phyloP scores from a whole-genome alignment of 106 monocot species.

The Acanthochlamys bracteata region DNA sequence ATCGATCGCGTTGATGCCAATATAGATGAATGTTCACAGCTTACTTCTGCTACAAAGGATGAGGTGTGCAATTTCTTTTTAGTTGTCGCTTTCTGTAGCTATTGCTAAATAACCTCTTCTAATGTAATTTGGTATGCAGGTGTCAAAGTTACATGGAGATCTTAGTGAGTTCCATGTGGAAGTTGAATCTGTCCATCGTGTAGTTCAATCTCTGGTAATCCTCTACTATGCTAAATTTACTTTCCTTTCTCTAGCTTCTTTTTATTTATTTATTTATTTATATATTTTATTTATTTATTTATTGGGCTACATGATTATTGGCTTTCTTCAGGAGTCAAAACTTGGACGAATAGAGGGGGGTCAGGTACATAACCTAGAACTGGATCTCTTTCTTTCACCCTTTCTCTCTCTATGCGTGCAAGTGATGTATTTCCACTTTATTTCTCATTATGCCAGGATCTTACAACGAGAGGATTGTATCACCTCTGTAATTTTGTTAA shows the following conservation, averaged over 20 bases:
- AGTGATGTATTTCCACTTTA: neutral
- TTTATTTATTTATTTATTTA: neutral
- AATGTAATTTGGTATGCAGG: slow-evolving; percentile 18
- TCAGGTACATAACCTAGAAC: slow-evolving; percentile 25
- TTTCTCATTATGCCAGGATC: slow-evolving; percentile 25
- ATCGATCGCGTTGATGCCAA: slow-evolving; percentile 52
- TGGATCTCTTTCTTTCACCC: neutral
- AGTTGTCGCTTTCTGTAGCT: neutral
- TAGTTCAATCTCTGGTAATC: slow-evolving; percentile 48
- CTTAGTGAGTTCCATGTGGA: slow-evolving; percentile 38
- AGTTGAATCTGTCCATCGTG: slow-evolving; percentile 49
- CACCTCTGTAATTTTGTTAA: slow-evolving; percentile 39
- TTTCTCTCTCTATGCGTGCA: neutral
- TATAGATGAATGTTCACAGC: slow-evolving; percentile 47
- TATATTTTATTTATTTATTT: neutral
- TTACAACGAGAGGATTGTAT: slow-evolving; percentile 47
- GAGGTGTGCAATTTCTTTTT: slow-evolving; percentile 26
- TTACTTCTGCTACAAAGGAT: slow-evolving; percentile 36
- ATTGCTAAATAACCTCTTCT: neutral
- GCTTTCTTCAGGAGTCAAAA: slow-evolving; percentile 41
- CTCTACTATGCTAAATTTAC: neutral
- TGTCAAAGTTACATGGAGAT: slow-evolving; percentile 36
- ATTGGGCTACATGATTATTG: neutral
- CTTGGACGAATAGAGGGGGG: slow-evolving; percentile 34
- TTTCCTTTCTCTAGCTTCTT: neutral